Conservation (phyloP, 805 yeast genomes). For the Vanderwaltozyma polyspora region DNA sequence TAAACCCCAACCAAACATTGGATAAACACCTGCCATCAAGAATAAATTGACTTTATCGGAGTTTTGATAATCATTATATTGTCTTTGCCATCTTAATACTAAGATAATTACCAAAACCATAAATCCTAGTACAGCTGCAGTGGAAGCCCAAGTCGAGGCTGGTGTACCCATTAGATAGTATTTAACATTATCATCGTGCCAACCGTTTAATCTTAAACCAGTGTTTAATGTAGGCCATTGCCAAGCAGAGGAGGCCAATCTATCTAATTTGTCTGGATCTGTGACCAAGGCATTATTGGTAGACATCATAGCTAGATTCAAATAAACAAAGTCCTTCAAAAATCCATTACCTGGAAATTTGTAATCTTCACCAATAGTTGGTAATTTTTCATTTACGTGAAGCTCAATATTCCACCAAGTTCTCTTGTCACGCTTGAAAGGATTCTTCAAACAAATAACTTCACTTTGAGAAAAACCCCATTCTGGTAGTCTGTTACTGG, state of each 20-base stretch:
- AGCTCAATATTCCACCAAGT: conserved; percentile 85
- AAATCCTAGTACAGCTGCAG: conserved; percentile 48
- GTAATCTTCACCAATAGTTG: conserved; percentile 35
- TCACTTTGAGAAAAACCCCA: conserved; percentile 86
- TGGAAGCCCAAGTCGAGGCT: conserved; percentile 66
- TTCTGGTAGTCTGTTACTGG: conserved; percentile 56
- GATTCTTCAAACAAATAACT: conserved; percentile 52
- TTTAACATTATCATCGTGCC: conserved; percentile 55
- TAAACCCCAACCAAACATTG: conserved; percentile 72
- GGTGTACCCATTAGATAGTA: conserved; percentile 71
- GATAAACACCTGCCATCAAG: conserved; percentile 63
- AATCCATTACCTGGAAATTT: conserved; percentile 62
- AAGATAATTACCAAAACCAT: conserved; percentile 36
- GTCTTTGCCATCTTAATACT: conserved; percentile 76
- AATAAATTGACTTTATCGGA: conserved; percentile 39
- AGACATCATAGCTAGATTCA: conserved; percentile 86
- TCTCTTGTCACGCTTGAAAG: conserved; percentile 66
- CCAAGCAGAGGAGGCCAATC: conserved; percentile 69
- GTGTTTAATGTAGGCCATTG: conserved; percentile 74
- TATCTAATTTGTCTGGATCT: conserved; percentile 62
- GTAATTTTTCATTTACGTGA: conserved; percentile 51
- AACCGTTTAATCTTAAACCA: conserved; percentile 70
- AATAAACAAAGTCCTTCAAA: conserved; percentile 61
- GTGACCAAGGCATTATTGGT: conserved; percentile 79
- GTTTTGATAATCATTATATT: conserved; percentile 46